phyloP scores from a whole-genome alignment of 1,139 yeast genomes.

The Eremothecium sinecaudum region DNA sequence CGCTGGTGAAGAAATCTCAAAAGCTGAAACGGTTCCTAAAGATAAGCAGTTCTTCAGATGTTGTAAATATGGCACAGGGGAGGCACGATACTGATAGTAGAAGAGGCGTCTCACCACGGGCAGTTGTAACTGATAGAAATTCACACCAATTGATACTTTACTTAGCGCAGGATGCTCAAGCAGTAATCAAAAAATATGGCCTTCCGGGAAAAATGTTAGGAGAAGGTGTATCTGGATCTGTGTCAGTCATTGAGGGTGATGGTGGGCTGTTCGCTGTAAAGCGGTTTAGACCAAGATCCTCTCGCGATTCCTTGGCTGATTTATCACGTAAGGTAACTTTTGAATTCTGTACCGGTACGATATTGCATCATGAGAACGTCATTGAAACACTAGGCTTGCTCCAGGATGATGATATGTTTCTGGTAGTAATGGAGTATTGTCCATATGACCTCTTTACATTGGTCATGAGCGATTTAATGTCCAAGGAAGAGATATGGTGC shows the following conservation, averaged over 20 bases:
- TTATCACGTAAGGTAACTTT: slow-evolving; percentile 55
- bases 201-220: slow-evolving; percentile 52
- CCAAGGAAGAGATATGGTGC: slow-evolving; percentile 49
- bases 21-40: slow-evolving; percentile 32
- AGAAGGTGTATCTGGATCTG: slow-evolving; percentile 74
- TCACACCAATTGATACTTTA: slow-evolving; percentile 27
- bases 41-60: slow-evolving; percentile 12
- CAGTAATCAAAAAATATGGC: slow-evolving; percentile 46
- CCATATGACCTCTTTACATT: slow-evolving; percentile 67
- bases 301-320: slow-evolving; percentile 44
- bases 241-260: slow-evolving; percentile 47
- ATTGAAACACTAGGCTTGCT: slow-evolving; percentile 57
- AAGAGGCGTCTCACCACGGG: slow-evolving; percentile 6
- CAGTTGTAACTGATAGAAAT: slow-evolving; percentile 13
- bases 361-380: slow-evolving; percentile 51
- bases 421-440: slow-evolving; percentile 68
- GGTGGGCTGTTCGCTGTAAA: slow-evolving; percentile 57
- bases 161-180: slow-evolving; percentile 33
- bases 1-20: slow-evolving; percentile 23
- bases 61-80: slow-evolving; percentile 13
- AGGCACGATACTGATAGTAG: slow-evolving; percentile 5
- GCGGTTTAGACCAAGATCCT: slow-evolving; percentile 48
- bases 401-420: slow-evolving; percentile 41
- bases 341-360: slow-evolving; percentile 58
- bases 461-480: slow-evolving; percentile 65